Conservation (phyloP, 139 green algal genomes). For the Monoraphidium neglectum region DNA sequence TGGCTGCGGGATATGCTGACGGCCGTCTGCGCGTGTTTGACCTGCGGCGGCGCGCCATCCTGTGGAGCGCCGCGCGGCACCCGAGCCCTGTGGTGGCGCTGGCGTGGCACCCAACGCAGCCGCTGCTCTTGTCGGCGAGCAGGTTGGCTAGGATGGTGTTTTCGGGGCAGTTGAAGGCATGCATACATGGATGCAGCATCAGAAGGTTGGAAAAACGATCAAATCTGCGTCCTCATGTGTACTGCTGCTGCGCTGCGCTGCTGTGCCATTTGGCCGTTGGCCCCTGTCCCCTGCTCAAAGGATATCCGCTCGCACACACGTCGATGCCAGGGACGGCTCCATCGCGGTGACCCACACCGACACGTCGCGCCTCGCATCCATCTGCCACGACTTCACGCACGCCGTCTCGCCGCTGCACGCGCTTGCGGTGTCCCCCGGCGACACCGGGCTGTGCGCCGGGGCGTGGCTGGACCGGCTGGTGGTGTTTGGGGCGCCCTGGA, state of each 20-base stretch:
- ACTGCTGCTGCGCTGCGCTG: no score
- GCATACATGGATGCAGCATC: not conserved
- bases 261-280: no score
- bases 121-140: constrained; percentile 23
- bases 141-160: not conserved
- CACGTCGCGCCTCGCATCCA: not conserved
- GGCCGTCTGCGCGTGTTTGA: constrained; percentile 26
- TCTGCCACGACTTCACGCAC: constrained; percentile 20
- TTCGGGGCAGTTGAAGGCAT: not conserved
- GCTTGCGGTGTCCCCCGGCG: not conserved
- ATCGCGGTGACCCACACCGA: constrained; percentile 21
- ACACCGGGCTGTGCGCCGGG: constrained; percentile 3
- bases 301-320: not conserved
- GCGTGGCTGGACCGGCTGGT: constrained; percentile 23
- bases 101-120: not conserved
- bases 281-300: not conserved
- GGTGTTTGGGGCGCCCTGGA: constrained; percentile 21
- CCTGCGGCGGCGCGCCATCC: constrained; percentile 2
- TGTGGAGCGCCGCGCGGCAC: constrained; percentile 26
- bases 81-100: not conserved
- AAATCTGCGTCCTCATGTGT: not conserved
- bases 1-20: constrained; percentile 8
- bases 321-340: not conserved
- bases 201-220: not conserved
- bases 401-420: not conserved